phyloP scores from a whole-genome alignment of 306 rosid species.

The Trifolium fragiferum region DNA sequence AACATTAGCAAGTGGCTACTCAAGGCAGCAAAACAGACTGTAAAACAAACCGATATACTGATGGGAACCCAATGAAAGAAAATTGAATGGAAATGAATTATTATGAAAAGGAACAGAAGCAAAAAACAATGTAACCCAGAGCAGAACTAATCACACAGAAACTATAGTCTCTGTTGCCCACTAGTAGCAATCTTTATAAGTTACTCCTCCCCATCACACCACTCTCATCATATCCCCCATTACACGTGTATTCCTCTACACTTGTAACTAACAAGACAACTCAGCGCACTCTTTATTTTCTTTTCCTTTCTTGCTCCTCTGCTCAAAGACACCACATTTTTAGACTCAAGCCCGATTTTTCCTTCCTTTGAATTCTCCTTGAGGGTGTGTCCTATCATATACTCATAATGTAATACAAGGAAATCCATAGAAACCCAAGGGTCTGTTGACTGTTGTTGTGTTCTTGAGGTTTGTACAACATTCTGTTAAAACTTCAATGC shows the following conservation, averaged over 20 bases:
- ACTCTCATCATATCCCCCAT: not conserved
- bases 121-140: not conserved
- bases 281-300: not conserved
- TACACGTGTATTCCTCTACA: not conserved
- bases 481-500: not conserved
- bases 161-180: not conserved
- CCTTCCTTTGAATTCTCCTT: not conserved
- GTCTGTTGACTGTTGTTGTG: too few species aligned
- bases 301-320: not conserved
- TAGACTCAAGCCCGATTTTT: not conserved
- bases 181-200: not conserved
- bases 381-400: not conserved
- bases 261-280: not conserved
- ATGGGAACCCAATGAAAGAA: not conserved
- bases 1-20: constrained; percentile 17
- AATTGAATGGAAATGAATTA: not conserved
- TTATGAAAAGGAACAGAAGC: not conserved
- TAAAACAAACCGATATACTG: too few species aligned
- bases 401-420: not conserved
- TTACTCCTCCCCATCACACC: not conserved
- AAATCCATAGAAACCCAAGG: constrained; percentile 3
- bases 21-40: constrained; percentile 25
- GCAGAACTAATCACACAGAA: not conserved
- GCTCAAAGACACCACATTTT: not conserved
- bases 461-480: too few species aligned